phyloP scores from a whole-genome alignment of 176 grass and related monocot species.

The Oropetium thomaeum region DNA sequence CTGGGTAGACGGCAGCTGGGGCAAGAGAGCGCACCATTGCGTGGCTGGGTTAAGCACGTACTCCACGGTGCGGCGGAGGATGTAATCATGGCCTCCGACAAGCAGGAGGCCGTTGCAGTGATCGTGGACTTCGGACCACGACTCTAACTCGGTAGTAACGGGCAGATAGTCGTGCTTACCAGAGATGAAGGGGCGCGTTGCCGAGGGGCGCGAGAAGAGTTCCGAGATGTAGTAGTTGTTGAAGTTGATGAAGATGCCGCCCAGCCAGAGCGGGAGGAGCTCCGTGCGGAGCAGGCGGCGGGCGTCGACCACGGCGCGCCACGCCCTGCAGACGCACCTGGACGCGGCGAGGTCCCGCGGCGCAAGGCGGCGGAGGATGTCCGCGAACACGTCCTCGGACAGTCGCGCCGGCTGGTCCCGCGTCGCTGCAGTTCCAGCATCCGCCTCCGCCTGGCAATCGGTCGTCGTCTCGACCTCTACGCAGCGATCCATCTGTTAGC shows the following conservation, averaged over 20 bases:
- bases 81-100: not conserved
- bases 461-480: too few relatives aligned
- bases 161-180: not conserved
- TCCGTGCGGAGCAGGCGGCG: not conserved
- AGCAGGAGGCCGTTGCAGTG: slow-evolving; percentile 10
- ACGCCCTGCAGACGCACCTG: not conserved
- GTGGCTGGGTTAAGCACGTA: slow-evolving; percentile 1
- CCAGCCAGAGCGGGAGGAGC: not conserved
- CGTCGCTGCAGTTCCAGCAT: not conserved
- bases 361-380: not conserved
- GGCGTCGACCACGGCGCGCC: not conserved
- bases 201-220: not conserved
- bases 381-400: not conserved
- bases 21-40: not conserved
- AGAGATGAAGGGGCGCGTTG: not conserved
- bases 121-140: not conserved
- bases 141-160: too few relatives aligned
- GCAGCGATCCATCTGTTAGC: not conserved
- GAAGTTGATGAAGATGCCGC: not conserved
- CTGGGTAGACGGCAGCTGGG: not conserved
- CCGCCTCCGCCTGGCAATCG: not conserved
- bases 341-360: not conserved
- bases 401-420: not conserved
- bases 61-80: not conserved
- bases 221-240: not conserved